Evolutionary conservation across 2,329 filamentous ascomycete species (phyloP).

Genomic region (Pseudopithomyces chartarum): DNA sequence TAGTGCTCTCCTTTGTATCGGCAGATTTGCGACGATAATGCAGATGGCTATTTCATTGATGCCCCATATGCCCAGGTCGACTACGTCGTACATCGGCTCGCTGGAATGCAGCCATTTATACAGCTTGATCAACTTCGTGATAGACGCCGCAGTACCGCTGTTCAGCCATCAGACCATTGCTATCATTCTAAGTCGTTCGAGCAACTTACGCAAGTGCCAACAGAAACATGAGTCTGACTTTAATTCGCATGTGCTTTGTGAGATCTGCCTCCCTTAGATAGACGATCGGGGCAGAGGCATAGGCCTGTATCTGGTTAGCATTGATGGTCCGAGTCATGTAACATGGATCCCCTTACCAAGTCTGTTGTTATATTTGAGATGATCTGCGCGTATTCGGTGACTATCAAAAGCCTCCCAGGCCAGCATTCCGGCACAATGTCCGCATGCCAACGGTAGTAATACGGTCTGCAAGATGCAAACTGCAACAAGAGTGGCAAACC

Average conservation of each 20-base stretch:
- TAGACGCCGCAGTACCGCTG: conserved; percentile 5
- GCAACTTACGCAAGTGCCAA: conserved; percentile 15
- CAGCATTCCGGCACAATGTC: conserved; percentile 12
- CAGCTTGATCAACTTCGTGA: neutral
- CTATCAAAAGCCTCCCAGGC: conserved; percentile 4
- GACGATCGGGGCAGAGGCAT: conserved; percentile 15
- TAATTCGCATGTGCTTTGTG: conserved; percentile 15
- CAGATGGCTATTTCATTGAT: conserved; percentile 20
- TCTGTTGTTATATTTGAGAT: conserved; percentile 16
- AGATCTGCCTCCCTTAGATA: conserved; percentile 13
- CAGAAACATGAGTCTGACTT: conserved; percentile 15
- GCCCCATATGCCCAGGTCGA: conserved; percentile 17
- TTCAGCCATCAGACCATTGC: neutral
- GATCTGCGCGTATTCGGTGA: conserved; percentile 13
- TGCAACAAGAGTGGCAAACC: conserved; percentile 7
- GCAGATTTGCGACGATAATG: conserved; percentile 19
- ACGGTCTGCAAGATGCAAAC: conserved; percentile 10
- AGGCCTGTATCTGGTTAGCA: conserved; percentile 9
- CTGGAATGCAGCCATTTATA: conserved; percentile 9
- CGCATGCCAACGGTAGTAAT: conserved; percentile 10
- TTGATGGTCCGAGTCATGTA: neutral
- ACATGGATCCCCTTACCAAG: conserved; percentile 4
- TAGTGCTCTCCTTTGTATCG: conserved; percentile 16
- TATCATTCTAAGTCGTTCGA: neutral
- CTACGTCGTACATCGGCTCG: conserved; percentile 16